Percentiles rank a stretch among this genome's conserved stretches.
Conservation (phyloP, 768 basidiomycete species). For the Collybia sp. region DNA sequence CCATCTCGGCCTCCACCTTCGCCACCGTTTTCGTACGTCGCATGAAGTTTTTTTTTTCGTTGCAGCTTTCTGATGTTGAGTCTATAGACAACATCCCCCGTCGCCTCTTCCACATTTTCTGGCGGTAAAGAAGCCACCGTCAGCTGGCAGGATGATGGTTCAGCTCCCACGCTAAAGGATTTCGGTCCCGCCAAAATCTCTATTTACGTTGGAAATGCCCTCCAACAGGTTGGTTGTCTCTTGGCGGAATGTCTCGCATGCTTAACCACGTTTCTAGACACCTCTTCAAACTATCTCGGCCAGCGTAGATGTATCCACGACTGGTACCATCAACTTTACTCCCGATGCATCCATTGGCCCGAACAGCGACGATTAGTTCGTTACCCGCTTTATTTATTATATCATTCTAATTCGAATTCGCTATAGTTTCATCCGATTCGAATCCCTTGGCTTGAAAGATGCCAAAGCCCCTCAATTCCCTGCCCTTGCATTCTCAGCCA, state of each 20-base stretch:
- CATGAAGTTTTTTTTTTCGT: not conserved
- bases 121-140: conserved; percentile 48
- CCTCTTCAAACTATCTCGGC: conserved; percentile 45
- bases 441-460: conserved; percentile 54
- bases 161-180: conserved; percentile 37
- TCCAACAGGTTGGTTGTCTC: conserved; percentile 46
- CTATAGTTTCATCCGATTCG: conserved; percentile 72
- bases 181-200: conserved; percentile 51
- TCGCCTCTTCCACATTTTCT: conserved; percentile 35
- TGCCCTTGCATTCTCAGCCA: conserved; percentile 72
- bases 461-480: conserved; percentile 46
- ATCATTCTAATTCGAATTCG: conserved; percentile 4
- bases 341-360: conserved; percentile 51
- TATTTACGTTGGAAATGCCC: conserved; percentile 60
- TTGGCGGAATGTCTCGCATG: not conserved
- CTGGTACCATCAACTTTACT: conserved; percentile 43
- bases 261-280: conserved; percentile 30
- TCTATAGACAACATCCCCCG: conserved; percentile 54
- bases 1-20: conserved; percentile 35
- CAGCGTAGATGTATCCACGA: conserved; percentile 48
- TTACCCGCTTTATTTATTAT: not conserved
- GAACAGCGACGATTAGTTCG: conserved; percentile 51
- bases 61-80: not conserved
- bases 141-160: conserved; percentile 55
- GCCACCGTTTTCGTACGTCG: conserved; percentile 36